Conservation (phyloP, 2,329 filamentous ascomycete genomes). For the Aspergillus puulaauensis region DNA sequence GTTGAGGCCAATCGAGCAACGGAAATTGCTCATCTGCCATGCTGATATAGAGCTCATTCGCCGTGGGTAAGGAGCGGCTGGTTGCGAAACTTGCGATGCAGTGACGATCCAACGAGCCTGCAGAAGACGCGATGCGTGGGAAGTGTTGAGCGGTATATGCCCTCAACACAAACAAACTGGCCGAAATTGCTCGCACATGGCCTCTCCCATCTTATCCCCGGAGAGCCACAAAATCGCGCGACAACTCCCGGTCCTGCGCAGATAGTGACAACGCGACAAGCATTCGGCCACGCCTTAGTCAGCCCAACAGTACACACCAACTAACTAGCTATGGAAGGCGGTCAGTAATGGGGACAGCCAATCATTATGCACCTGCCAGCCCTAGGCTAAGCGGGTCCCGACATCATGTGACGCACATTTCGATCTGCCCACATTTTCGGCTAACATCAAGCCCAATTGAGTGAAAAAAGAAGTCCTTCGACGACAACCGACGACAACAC, state of each 20-base stretch:
- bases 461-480: constrained; percentile 7
- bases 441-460: constrained; percentile 15
- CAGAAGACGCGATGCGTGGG: background rate
- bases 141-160: background rate
- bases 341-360: constrained; percentile 12
- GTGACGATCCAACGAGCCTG: background rate
- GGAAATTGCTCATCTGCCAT: constrained; percentile 20
- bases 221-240: background rate
- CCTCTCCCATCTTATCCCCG: background rate
- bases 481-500: constrained; percentile 18
- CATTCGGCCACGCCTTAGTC: background rate
- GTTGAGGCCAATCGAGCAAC: constrained; percentile 18
- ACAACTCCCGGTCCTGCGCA: background rate
- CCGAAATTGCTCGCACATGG: background rate
- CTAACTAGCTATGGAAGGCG: background rate
- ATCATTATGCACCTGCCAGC: constrained; percentile 8
- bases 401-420: constrained; percentile 33
- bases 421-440: constrained; percentile 21
- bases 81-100: background rate
- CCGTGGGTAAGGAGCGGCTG: background rate
- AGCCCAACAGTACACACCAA: background rate
- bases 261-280: background rate
- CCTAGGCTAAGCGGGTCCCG: constrained; percentile 19
- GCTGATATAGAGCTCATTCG: background rate
- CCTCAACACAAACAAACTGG: background rate